Evolutionary conservation across 1,284 basidiomycete species (phyloP).

Genomic region (Amylostereum areolatum): DNA sequence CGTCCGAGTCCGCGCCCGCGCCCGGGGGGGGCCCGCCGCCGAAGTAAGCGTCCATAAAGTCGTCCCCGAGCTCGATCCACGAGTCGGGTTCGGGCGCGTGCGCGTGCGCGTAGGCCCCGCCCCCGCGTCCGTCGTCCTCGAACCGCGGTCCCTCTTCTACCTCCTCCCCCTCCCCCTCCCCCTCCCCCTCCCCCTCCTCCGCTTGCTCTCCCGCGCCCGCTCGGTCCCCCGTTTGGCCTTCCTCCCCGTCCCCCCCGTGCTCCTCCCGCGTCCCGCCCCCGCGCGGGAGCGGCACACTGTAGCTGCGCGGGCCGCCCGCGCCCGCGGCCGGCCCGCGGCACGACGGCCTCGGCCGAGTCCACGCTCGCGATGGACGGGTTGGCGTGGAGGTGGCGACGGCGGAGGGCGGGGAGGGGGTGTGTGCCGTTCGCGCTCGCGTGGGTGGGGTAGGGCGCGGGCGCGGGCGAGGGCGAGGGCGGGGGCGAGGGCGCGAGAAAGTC

Average conservation of each 20-base stretch:
- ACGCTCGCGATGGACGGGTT: conserved; percentile 52
- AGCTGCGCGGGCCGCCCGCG: conserved; percentile 22
- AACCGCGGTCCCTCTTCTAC: too few relatives aligned
- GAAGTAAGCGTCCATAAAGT: conserved; percentile 42
- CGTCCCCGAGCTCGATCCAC: conserved; percentile 37
- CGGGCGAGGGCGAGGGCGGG: background rate
- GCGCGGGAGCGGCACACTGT: conserved; percentile 11
- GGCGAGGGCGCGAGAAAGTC: background rate
- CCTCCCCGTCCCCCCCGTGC: too few relatives aligned
- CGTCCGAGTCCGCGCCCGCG: background rate
- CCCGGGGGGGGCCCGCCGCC: conserved; percentile 31
- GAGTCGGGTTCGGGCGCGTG: conserved; percentile 28
- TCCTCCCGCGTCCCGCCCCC: too few relatives aligned
- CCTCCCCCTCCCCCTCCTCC: too few relatives aligned
- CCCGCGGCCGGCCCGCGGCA: conserved; percentile 31
- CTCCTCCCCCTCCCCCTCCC: too few relatives aligned
- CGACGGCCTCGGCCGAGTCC: conserved; percentile 51
- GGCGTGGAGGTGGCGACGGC: conserved; percentile 14
- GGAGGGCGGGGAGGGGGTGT: conserved; percentile 7
- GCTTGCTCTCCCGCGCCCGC: too few relatives aligned
- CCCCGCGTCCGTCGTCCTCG: too few relatives aligned
- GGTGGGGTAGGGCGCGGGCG: conserved; percentile 11
- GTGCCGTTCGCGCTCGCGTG: conserved; percentile 13
- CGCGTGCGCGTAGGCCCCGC: too few relatives aligned
- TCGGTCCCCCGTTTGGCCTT: too few relatives aligned